Conservation (phyloP, 352 stramenopile species). For the Phytophthora pinifolia region DNA sequence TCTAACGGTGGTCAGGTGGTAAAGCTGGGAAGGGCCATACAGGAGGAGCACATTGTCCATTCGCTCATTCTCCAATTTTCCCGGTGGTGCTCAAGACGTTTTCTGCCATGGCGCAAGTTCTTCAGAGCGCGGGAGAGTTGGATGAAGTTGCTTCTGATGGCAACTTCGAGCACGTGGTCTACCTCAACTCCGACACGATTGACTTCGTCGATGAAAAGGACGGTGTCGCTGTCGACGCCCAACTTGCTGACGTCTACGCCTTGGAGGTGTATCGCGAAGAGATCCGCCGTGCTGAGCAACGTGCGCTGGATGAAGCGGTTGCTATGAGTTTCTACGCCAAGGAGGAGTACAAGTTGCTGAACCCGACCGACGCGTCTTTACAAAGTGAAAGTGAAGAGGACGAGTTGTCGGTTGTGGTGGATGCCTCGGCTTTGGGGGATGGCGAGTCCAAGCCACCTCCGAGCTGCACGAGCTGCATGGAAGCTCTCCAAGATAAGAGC, state of each 20-base stretch:
- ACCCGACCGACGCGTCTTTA: not conserved
- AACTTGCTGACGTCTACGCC: conserved; percentile 28
- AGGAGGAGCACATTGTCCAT: too few species aligned
- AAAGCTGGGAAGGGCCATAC: too few species aligned
- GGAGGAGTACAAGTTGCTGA: conserved; percentile 43
- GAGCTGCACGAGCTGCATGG: conserved; percentile 42
- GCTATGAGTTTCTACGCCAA: conserved; percentile 47
- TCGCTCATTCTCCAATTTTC: conserved; percentile 10
- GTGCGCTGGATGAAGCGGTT: conserved; percentile 38
- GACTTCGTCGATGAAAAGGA: conserved; percentile 26
- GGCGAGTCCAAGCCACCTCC: conserved; percentile 40
- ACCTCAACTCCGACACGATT: conserved; percentile 13
- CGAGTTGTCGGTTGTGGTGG: conserved; percentile 13
- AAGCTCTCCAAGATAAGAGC: conserved; percentile 12
- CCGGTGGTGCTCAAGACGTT: not conserved
- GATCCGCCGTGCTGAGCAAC: conserved; percentile 35
- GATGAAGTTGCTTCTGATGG: conserved; percentile 15
- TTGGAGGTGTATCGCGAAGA: conserved; percentile 47
- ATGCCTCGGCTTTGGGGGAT: conserved; percentile 9
- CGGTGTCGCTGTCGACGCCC: conserved; percentile 13
- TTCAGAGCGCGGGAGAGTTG: conserved; percentile 16
- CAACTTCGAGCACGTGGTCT: conserved; percentile 18
- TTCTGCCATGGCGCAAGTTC: conserved; percentile 23
- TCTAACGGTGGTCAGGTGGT: too few species aligned
- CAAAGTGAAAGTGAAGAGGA: conserved; percentile 24